Percentiles rank a stretch among this genome's conserved stretches.
These are phyloP conservation scores for Sporothrix brunneoviolacea DNA, from an alignment of 2,329 filamentous ascomycete species.

Conservation along the genomic window DNA sequence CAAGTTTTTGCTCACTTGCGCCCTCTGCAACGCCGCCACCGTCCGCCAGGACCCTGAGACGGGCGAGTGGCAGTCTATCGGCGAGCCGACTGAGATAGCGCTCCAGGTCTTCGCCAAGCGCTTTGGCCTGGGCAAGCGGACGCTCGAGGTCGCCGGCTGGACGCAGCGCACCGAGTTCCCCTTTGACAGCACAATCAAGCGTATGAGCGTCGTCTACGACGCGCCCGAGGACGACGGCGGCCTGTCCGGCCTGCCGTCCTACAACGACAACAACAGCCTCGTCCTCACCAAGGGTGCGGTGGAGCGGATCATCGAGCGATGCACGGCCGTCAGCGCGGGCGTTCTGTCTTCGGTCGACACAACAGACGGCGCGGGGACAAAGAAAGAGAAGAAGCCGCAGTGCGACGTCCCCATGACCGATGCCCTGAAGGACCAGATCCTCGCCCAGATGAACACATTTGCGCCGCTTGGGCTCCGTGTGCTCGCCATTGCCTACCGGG, in stretches of 20 bases:
- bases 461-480: conserved; percentile 65
- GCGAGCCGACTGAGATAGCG: conserved; percentile 69
- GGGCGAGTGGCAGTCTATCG: conserved; percentile 57
- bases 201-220: conserved; percentile 70
- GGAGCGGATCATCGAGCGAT: conserved; percentile 53
- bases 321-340: conserved; percentile 40
- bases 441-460: conserved; percentile 50
- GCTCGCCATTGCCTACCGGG: conserved; percentile 61
- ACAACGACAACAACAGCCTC: conserved; percentile 37
- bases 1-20: conserved; percentile 47
- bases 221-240: conserved; percentile 32
- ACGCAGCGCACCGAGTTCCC: conserved; percentile 63
- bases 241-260: conserved; percentile 25
- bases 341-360: neutral
- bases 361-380: too few species aligned
- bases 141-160: conserved; percentile 48
- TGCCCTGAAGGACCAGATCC: conserved; percentile 42
- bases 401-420: conserved; percentile 40
- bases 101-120: conserved; percentile 68
- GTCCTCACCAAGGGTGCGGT: conserved; percentile 59
- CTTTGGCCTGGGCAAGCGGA: conserved; percentile 53
- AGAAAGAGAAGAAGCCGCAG: conserved; percentile 22
- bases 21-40: conserved; percentile 60
- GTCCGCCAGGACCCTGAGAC: conserved; percentile 49
- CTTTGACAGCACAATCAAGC: conserved; percentile 73